Conservation (phyloP, 257 asterid species). For the Cynanchum wilfordii region DNA sequence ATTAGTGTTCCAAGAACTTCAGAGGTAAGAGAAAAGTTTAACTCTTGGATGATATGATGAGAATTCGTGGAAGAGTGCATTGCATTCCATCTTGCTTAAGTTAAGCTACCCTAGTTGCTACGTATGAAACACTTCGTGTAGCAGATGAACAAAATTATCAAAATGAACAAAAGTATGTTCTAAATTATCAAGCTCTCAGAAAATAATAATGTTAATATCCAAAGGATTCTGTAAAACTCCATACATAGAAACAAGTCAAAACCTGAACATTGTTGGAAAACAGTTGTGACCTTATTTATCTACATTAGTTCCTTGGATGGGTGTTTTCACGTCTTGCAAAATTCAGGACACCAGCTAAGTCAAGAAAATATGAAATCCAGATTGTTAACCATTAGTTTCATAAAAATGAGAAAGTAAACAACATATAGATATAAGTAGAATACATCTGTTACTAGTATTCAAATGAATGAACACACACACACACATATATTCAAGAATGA, state of each 20-base stretch:
- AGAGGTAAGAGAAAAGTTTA: not conserved
- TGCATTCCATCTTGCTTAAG: too few relatives aligned
- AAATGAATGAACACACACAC: not conserved
- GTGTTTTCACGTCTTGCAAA: not conserved
- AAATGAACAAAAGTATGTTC: not conserved
- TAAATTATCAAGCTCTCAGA: not conserved
- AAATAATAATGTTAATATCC: not conserved
- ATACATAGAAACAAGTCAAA: not conserved
- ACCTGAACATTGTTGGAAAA: not conserved
- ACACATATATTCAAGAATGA: not conserved
- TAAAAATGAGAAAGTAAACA: not conserved
- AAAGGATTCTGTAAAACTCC: not conserved
- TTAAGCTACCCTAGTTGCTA: not conserved
- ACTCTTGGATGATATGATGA: not conserved
- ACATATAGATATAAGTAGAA: not conserved
- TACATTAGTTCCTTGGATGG: not conserved
- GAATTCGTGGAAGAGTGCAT: not conserved
- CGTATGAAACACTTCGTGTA: too few relatives aligned
- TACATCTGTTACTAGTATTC: not conserved
- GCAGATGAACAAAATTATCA: not conserved
- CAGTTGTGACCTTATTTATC: not conserved
- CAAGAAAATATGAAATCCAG: not conserved
- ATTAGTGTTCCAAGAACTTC: not conserved
- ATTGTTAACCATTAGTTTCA: not conserved
- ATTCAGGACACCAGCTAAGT: not conserved